phyloP scores from a whole-genome alignment of 176 grass and related monocot species.

The Ananas comosus region DNA sequence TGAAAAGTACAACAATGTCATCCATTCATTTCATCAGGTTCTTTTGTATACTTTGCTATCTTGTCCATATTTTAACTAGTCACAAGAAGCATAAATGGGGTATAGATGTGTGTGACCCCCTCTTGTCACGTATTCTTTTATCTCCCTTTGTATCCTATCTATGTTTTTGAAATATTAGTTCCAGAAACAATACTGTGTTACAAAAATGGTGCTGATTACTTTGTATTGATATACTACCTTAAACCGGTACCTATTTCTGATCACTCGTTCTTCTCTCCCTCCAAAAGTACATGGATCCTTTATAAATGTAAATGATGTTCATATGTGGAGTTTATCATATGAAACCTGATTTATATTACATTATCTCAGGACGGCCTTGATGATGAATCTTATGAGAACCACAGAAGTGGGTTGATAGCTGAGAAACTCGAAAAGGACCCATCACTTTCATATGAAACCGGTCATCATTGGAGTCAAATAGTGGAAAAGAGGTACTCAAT shows the following conservation, averaged over 20 bases:
- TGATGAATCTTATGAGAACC: constrained; percentile 80
- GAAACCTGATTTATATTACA: constrained; percentile 1
- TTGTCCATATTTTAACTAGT: too few relatives aligned
- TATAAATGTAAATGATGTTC: constrained; percentile 18
- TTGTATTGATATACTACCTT: background rate
- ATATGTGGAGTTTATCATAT: constrained; percentile 11
- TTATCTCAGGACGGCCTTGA: constrained; percentile 48
- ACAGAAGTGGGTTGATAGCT: constrained; percentile 81
- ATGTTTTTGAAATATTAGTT: background rate
- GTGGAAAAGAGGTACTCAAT: constrained; percentile 71
- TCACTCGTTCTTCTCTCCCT: background rate
- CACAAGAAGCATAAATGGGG: too few relatives aligned
- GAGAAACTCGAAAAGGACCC: constrained; percentile 91
- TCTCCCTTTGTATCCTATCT: background rate
- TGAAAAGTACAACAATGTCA: too few relatives aligned
- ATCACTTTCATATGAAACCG: constrained; percentile 75
- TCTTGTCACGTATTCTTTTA: background rate
- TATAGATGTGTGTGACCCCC: background rate
- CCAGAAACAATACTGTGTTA: background rate
- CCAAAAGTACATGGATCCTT: constrained; percentile 7
- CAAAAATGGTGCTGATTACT: background rate
- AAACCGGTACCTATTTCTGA: too few relatives aligned
- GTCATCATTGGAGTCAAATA: constrained; percentile 77
- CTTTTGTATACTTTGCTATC: too few relatives aligned
- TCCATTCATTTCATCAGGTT: too few relatives aligned